Conservation (phyloP, 2,329 filamentous ascomycete genomes). For the Phaeosphaeriaceae sp. region DNA sequence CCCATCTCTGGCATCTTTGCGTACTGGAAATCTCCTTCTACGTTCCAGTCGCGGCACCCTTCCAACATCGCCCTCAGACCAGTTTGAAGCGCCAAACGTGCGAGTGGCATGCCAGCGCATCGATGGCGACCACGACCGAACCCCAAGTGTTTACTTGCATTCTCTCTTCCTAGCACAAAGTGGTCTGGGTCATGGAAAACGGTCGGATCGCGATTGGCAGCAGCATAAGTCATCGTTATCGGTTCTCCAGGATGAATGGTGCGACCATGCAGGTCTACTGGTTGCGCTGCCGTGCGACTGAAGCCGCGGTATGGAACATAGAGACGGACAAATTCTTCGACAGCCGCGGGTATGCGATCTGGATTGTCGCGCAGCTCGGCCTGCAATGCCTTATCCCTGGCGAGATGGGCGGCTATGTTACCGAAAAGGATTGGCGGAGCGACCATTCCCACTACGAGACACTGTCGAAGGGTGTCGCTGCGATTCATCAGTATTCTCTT, state of each 20-base stretch:
- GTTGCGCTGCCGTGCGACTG: not conserved
- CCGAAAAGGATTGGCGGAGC: not conserved
- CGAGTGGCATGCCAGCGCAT: constrained; percentile 1
- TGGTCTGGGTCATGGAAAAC: not conserved
- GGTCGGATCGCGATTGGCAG: not conserved
- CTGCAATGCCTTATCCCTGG: not conserved
- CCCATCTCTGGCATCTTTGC: constrained; percentile 3
- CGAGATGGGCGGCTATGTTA: not conserved
- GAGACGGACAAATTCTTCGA: not conserved
- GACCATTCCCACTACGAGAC: not conserved
- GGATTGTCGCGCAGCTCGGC: not conserved
- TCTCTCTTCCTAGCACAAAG: not conserved
- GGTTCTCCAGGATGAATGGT: not conserved
- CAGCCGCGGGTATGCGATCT: not conserved
- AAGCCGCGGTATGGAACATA: constrained; percentile 1
- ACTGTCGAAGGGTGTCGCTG: not conserved
- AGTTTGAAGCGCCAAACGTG: constrained; percentile 1
- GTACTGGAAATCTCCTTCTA: not conserved
- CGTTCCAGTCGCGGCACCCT: constrained; percentile 1
- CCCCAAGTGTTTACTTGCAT: not conserved
- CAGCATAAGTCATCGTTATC: constrained; percentile 2
- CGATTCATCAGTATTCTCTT: not conserved
- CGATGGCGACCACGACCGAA: constrained; percentile 1
- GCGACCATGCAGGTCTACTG: not conserved
- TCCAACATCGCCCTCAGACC: constrained; percentile 1